Conservation (phyloP, 176 grass and related monocot genomes). For the Carex myosuroides region DNA sequence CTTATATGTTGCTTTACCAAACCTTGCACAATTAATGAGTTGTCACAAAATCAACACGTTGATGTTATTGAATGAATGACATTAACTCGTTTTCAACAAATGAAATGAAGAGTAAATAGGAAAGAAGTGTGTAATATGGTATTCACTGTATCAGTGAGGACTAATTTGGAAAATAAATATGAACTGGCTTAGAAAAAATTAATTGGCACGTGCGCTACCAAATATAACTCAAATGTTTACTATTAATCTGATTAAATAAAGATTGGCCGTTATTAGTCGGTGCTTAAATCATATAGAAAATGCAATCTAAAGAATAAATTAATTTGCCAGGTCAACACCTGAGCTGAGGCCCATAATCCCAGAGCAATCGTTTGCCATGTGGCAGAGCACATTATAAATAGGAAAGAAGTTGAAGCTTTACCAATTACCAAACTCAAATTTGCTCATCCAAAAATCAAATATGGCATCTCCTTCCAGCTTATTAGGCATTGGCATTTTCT, state of each 20-base stretch:
- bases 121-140: neutral
- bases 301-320: neutral
- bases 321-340: neutral
- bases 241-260: neutral
- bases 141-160: neutral
- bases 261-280: neutral
- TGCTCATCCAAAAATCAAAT: neutral
- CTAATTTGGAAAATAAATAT: neutral
- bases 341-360: neutral
- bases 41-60: neutral
- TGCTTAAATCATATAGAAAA: neutral
- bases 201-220: neutral
- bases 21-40: neutral
- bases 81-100: neutral
- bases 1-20: neutral
- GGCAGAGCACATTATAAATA: neutral
- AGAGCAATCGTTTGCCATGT: neutral
- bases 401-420: neutral
- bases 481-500: neutral
- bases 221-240: neutral
- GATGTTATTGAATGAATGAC: neutral
- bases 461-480: constrained; percentile 6
- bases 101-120: neutral
- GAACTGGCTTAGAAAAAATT: neutral
- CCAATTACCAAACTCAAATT: neutral